Percentiles rank a stretch among this genome's conserved stretches.
phyloP scores from a whole-genome alignment of 2,329 filamentous ascomycete species.

The Tolypocladium capitatum region DNA sequence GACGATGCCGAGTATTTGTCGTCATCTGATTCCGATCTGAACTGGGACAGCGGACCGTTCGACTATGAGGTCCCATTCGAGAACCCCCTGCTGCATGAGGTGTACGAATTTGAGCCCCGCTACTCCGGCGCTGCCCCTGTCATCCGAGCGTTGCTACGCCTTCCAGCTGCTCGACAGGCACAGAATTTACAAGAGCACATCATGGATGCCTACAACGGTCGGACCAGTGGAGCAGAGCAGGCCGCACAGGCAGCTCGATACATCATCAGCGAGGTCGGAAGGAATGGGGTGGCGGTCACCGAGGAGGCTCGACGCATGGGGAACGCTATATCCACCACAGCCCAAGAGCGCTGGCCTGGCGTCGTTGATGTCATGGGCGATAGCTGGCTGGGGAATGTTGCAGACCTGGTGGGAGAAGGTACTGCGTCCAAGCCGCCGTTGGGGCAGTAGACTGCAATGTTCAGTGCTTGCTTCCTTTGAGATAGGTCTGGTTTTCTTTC shows the following conservation, averaged over 20 bases:
- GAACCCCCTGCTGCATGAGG: background rate
- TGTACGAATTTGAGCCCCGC: constrained; percentile 1
- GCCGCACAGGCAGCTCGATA: background rate
- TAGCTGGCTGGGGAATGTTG: background rate
- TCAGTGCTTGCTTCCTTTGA: background rate
- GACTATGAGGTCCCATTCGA: constrained; percentile 4
- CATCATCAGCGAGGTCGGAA: background rate
- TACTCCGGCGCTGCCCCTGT: background rate
- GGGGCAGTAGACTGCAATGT: background rate
- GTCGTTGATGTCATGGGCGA: background rate
- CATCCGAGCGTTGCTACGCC: background rate
- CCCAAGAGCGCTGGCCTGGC: background rate
- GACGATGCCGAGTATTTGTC: background rate
- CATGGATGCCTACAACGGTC: background rate
- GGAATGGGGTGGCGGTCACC: background rate
- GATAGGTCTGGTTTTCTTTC: no score
- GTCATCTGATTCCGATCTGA: background rate
- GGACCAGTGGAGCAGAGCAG: background rate
- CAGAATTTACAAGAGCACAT: background rate
- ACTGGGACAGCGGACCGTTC: constrained; percentile 1
- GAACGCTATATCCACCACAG: background rate
- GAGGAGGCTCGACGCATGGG: background rate
- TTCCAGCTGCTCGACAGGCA: background rate
- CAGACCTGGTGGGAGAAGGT: background rate
- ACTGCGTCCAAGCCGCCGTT: background rate